Conservation (phyloP, 352 stramenopile genomes). For the Saprolegnia parasitica region DNA sequence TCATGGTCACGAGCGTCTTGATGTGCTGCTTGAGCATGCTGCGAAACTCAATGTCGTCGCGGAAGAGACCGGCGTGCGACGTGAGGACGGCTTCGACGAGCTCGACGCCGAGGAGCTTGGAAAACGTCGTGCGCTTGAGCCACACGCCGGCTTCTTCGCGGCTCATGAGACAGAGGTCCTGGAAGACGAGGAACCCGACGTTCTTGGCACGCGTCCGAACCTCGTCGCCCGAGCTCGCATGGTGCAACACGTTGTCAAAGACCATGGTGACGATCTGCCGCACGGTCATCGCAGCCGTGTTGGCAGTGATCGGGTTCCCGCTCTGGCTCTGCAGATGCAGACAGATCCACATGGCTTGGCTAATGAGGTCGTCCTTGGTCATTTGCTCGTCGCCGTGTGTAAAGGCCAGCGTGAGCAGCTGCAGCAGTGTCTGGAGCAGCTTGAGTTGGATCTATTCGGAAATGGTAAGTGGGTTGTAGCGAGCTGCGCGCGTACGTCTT, state of each 20-base stretch:
- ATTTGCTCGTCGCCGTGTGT: conserved; percentile 30
- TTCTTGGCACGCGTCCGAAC: conserved; percentile 43
- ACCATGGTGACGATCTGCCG: conserved; percentile 81
- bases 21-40: conserved; percentile 79
- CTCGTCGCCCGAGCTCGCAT: conserved; percentile 29
- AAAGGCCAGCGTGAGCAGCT: conserved; percentile 69
- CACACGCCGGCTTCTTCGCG: conserved; percentile 77
- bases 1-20: conserved; percentile 38
- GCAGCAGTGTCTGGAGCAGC: conserved; percentile 82
- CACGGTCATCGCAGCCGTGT: conserved; percentile 85
- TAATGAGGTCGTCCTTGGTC: conserved; percentile 76
- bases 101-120: conserved; percentile 72
- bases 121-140: conserved; percentile 75
- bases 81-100: conserved; percentile 71
- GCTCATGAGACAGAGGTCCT: conserved; percentile 83
- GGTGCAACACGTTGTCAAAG: conserved; percentile 75
- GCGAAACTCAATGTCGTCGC: conserved; percentile 66
- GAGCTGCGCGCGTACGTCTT: conserved; percentile 34
- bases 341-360: conserved; percentile 86
- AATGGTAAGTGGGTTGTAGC: not conserved
- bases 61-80: conserved; percentile 58
- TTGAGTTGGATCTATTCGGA: conserved; percentile 65
- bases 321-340: conserved; percentile 71
- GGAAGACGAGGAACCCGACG: conserved; percentile 78
- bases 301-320: conserved; percentile 70